Conservation (phyloP, 176 grass and related monocot genomes). For the Alloteropsis semialata region DNA sequence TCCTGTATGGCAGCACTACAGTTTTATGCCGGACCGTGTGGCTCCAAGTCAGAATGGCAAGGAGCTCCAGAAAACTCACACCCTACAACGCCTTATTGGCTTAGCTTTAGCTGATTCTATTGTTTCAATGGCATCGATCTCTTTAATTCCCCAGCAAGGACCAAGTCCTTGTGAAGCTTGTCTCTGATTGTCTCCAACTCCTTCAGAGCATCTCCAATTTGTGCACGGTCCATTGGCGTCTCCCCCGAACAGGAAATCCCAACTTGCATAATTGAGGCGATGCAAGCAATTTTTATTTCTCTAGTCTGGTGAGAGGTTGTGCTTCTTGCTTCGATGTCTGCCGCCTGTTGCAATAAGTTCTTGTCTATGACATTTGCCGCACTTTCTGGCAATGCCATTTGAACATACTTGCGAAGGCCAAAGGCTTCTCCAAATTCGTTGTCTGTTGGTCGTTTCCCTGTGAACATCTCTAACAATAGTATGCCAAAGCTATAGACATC, state of each 20-base stretch:
- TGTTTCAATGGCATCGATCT: too few relatives aligned
- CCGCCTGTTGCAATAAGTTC: not conserved
- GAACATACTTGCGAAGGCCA: not conserved
- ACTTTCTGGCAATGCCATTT: not conserved
- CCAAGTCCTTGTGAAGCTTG: too few relatives aligned
- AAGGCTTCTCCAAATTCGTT: not conserved
- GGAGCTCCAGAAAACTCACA: too few relatives aligned
- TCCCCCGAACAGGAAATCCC: slow-evolving; percentile 15
- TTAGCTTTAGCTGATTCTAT: too few relatives aligned
- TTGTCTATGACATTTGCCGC: not conserved
- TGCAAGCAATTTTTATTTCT: not conserved
- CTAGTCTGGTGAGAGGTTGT: not conserved
- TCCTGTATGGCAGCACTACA: too few relatives aligned
- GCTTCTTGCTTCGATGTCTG: not conserved
- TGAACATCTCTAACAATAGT: slow-evolving; percentile 29
- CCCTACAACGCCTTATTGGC: too few relatives aligned
- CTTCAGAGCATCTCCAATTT: slow-evolving; percentile 28
- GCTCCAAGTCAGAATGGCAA: too few relatives aligned
- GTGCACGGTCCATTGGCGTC: not conserved
- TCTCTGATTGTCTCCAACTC: slow-evolving; percentile 22
- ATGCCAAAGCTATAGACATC: slow-evolving; percentile 32
- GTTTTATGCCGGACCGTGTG: too few relatives aligned
- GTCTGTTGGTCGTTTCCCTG: slow-evolving; percentile 4
- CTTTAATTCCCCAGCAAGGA: too few relatives aligned
- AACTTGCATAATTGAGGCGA: not conserved